Evolutionary conservation across 2,329 filamentous ascomycete species (phyloP), one percentile per base, ranked within the genome.

Genomic region (Aotearoamyces nothofagi): DNA sequence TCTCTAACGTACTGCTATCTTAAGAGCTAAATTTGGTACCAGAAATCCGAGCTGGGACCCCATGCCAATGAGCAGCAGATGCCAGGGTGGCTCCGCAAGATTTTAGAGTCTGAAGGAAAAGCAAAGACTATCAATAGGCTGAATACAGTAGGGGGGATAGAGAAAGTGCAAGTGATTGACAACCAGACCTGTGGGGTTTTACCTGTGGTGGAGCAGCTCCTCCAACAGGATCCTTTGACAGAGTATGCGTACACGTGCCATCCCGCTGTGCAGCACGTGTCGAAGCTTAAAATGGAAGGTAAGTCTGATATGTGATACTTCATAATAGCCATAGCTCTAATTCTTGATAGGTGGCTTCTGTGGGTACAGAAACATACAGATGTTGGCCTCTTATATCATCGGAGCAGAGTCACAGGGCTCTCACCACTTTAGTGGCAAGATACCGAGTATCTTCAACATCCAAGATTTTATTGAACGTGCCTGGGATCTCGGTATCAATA

Each of bases 321-420:
- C 12, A 9, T 8, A 22, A 22, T 8, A 8, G 8, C 8, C n/a
- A 12, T 26, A 12, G 24, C 14, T 26, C 24, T 26, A 26, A 12
- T 8, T 8, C 6, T 14, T 14, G 4, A 17, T 13, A 69, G 84
- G 84, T 13, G 80, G 83, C 5, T 96, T 96, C 49, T 96, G 87
- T 48, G 87, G 87, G 3, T 96, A 94, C 49, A 69, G 87, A 22
- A 96, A 92, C 46, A 92, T 93, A 17, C 90, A 96, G 50, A 92
- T 92, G 74, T 54, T 94, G 40, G 58, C 78, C 9, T 87, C 84
- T 0, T 86, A 82, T 48, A 69, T 94, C 12, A 68, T 75, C 33
- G 66, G 64, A 6, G 56, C 68, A 1, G 50, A 57, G 22, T 60
- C 59, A 9, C 53, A 59, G 9, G 80, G 78, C 0, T 52, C 65